These are phyloP conservation scores for Penicillium arizonense DNA, from an alignment of 495 filamentous ascomycete species.

Conservation along the genomic window DNA sequence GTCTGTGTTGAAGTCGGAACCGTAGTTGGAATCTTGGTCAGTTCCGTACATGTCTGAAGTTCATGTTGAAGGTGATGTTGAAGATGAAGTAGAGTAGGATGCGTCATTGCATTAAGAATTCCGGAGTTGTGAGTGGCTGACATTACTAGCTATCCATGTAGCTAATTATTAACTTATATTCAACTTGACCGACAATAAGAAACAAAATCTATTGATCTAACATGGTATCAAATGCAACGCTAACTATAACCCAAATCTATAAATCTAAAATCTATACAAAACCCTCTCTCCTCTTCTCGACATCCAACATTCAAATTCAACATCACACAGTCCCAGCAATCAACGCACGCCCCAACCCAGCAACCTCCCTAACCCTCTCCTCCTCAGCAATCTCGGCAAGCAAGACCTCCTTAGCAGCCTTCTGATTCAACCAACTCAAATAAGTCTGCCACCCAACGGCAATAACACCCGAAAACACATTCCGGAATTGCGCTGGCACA, in stretches of 20 bases:
- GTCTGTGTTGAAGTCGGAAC: constrained; percentile 66
- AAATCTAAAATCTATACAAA: constrained; percentile 14
- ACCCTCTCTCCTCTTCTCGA: background rate
- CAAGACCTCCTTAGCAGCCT: constrained; percentile 58
- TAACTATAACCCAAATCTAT: constrained; percentile 6
- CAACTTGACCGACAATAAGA: background rate
- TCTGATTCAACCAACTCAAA: constrained; percentile 76
- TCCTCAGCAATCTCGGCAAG: constrained; percentile 28
- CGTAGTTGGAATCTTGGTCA: constrained; percentile 52
- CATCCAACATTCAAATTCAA: background rate
- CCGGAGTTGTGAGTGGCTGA: constrained; percentile 1
- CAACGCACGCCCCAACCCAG: constrained; percentile 7
- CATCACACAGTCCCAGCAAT: constrained; percentile 27
- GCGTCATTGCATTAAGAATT: constrained; percentile 9
- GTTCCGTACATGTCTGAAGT: constrained; percentile 27
- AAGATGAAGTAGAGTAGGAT: background rate
- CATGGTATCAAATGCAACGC: constrained; percentile 23
- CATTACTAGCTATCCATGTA: background rate
- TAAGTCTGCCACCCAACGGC: constrained; percentile 94
- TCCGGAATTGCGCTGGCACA: constrained; percentile 72
- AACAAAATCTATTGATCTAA: constrained; percentile 17
- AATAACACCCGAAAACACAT: constrained; percentile 71
- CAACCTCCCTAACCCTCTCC: constrained; percentile 4
- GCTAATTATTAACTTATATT: background rate
- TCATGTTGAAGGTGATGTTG: constrained; percentile 31